These are phyloP conservation scores for Porphyra umbilicalis DNA, from an alignment of 31 red algal genomes.

Conservation along the genomic window DNA sequence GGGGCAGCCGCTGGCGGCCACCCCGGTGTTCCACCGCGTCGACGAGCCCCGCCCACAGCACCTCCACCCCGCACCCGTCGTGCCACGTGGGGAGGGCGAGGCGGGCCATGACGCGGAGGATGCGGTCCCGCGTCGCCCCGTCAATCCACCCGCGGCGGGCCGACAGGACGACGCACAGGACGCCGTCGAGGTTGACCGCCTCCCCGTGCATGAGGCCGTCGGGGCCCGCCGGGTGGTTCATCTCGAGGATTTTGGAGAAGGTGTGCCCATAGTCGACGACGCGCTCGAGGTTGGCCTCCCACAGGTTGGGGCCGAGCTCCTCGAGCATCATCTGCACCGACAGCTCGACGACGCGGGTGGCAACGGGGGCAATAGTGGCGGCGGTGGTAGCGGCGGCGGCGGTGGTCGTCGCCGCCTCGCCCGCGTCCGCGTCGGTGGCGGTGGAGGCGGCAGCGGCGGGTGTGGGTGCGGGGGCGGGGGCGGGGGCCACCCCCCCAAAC, in stretches of 20 bases:
- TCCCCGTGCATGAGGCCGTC: slow-evolving; percentile 74
- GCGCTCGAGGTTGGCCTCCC: slow-evolving; percentile 83
- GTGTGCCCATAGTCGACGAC: slow-evolving; percentile 96
- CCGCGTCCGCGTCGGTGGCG: background rate
- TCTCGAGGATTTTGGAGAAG: slow-evolving; percentile 95
- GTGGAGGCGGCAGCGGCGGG: background rate
- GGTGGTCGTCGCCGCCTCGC: background rate
- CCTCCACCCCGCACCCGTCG: slow-evolving; percentile 23
- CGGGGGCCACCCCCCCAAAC: slow-evolving; percentile 31
- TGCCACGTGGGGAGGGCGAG: slow-evolving; percentile 66
- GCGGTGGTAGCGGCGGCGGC: background rate
- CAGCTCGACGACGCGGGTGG: slow-evolving; percentile 78
- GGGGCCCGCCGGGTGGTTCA: slow-evolving; percentile 29
- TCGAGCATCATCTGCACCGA: slow-evolving; percentile 91
- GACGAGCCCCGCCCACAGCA: slow-evolving; percentile 45
- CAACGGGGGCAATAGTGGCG: background rate
- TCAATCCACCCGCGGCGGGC: slow-evolving; percentile 66
- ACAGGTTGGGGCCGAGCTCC: slow-evolving; percentile 91
- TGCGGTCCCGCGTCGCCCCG: slow-evolving; percentile 31
- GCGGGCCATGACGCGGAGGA: slow-evolving; percentile 50
- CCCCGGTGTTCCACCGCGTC: slow-evolving; percentile 89
- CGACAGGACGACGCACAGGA: slow-evolving; percentile 74
- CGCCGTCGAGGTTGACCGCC: slow-evolving; percentile 93
- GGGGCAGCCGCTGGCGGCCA: slow-evolving; percentile 76
- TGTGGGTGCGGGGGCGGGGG: background rate